These are phyloP conservation scores for Citrullus amarus DNA, from an alignment of 306 rosid genomes.

Conservation along the genomic window DNA sequence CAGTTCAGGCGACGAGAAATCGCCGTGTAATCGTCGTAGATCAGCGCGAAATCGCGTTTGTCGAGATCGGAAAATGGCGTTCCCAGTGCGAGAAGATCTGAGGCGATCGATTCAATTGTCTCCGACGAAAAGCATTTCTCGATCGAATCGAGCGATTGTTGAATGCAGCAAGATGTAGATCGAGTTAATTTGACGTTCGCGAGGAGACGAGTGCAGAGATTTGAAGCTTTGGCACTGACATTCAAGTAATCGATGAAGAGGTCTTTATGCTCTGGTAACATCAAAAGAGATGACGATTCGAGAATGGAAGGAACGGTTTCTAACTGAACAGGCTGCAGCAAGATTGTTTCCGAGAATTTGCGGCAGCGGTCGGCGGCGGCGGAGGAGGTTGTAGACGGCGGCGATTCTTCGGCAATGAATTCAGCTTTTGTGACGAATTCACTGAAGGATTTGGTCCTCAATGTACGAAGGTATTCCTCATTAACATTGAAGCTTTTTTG, in stretches of 20 bases:
- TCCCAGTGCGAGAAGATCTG: slow-evolving; percentile 17
- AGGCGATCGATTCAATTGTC: slow-evolving; percentile 6
- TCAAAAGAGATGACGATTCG: slow-evolving; percentile 23
- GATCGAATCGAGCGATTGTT: slow-evolving; percentile 19
- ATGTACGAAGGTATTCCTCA: slow-evolving; percentile 36
- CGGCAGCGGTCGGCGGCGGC: not conserved
- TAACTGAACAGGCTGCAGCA: slow-evolving; percentile 39
- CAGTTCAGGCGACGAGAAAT: slow-evolving; percentile 19
- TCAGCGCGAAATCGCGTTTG: slow-evolving; percentile 23
- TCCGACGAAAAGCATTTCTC: slow-evolving; percentile 13
- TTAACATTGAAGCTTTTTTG: slow-evolving; percentile 24
- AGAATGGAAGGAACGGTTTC: slow-evolving; percentile 29
- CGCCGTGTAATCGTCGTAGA: slow-evolving; percentile 22
- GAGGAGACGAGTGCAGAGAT: slow-evolving; percentile 37
- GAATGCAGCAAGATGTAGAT: slow-evolving; percentile 21
- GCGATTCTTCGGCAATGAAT: slow-evolving; percentile 21
- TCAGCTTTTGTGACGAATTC: slow-evolving; percentile 38
- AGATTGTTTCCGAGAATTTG: slow-evolving; percentile 13
- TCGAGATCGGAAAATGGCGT: slow-evolving; percentile 27
- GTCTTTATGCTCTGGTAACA: slow-evolving; percentile 22
- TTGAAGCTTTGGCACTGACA: slow-evolving; percentile 45
- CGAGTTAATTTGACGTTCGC: slow-evolving; percentile 26
- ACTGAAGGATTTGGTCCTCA: slow-evolving; percentile 40
- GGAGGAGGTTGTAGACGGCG: slow-evolving; percentile 12
- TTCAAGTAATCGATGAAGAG: slow-evolving; percentile 42